Conservation (phyloP, 2,329 filamentous ascomycete genomes). For the Trichoderma koningii region DNA sequence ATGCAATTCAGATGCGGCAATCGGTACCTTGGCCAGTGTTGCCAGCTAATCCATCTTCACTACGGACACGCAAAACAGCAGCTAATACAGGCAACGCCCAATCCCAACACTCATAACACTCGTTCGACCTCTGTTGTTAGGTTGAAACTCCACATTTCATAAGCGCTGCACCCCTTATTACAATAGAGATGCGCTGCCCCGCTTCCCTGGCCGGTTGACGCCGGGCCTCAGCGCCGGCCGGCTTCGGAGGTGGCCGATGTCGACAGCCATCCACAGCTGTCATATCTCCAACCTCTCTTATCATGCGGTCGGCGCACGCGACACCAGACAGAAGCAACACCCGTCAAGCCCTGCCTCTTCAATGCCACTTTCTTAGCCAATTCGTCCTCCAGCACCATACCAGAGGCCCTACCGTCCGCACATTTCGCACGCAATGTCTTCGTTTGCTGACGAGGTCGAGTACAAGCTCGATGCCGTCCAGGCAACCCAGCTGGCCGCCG, state of each 20-base stretch:
- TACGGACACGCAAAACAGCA: no score
- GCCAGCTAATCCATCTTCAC: no score
- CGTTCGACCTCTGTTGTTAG: no score
- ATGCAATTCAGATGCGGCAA: no score
- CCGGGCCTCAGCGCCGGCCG: constrained; percentile 29
- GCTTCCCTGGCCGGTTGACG: constrained; percentile 23
- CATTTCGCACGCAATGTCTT: constrained; percentile 37
- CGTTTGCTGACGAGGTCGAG: constrained; percentile 49
- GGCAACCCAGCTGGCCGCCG: constrained; percentile 51
- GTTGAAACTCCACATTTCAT: no score
- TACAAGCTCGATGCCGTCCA: constrained; percentile 60
- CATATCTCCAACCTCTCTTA: neutral
- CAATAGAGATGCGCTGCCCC: constrained; percentile 1
- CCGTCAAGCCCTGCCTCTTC: neutral
- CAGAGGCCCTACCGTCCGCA: neutral
- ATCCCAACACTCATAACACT: no score
- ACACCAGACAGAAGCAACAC: neutral
- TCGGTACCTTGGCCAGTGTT: no score
- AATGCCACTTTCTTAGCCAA: neutral
- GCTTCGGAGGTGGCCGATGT: constrained; percentile 39
- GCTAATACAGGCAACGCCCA: no score
- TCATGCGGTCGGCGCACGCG: constrained; percentile 4
- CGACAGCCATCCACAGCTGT: constrained; percentile 30
- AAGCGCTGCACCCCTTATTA: neutral
- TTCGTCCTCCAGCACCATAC: neutral